These are phyloP conservation scores for Lasiosphaeria hispida DNA, from an alignment of 495 filamentous ascomycete species.

Conservation along the genomic window DNA sequence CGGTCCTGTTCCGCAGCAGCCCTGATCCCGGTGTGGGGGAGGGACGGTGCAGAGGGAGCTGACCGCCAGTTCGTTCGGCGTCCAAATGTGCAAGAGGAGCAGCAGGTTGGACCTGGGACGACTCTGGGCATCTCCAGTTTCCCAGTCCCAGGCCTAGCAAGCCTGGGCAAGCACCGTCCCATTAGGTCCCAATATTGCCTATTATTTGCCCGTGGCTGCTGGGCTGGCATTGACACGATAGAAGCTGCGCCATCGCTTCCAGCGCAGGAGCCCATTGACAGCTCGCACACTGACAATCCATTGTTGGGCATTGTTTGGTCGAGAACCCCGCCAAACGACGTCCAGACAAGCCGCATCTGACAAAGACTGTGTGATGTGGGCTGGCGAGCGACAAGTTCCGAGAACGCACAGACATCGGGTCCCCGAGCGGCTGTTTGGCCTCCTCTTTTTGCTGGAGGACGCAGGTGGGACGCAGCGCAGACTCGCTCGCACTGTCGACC, in stretches of 20 bases:
- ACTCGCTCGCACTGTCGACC: not conserved
- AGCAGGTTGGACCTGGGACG: constrained; percentile 5
- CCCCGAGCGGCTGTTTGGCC: constrained; percentile 13
- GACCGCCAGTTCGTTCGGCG: constrained; percentile 36
- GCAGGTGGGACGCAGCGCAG: not conserved
- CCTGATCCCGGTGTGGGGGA: constrained; percentile 30
- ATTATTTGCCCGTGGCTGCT: too few species aligned
- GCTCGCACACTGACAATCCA: constrained; percentile 21
- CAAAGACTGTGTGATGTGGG: constrained; percentile 23
- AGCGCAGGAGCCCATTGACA: constrained; percentile 20
- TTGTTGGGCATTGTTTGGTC: constrained; percentile 28
- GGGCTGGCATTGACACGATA: constrained; percentile 17
- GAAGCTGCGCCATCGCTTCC: constrained; percentile 11
- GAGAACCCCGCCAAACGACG: constrained; percentile 25
- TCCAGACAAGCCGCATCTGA: constrained; percentile 22
- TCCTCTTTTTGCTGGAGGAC: not conserved
- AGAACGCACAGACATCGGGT: constrained; percentile 30
- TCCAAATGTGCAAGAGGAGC: constrained; percentile 1
- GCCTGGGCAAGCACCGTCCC: too few species aligned
- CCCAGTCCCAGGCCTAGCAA: too few species aligned
- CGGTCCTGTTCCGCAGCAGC: constrained; percentile 22
- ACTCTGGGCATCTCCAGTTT: not conserved
- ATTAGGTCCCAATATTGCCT: too few species aligned
- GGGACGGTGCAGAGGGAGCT: constrained; percentile 21
- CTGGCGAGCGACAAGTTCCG: constrained; percentile 25